Percentiles rank a stretch among this genome's conserved stretches.
phyloP scores from a whole-genome alignment of 495 filamentous ascomycete species.

The Hyphodiscus hymeniophilus region DNA sequence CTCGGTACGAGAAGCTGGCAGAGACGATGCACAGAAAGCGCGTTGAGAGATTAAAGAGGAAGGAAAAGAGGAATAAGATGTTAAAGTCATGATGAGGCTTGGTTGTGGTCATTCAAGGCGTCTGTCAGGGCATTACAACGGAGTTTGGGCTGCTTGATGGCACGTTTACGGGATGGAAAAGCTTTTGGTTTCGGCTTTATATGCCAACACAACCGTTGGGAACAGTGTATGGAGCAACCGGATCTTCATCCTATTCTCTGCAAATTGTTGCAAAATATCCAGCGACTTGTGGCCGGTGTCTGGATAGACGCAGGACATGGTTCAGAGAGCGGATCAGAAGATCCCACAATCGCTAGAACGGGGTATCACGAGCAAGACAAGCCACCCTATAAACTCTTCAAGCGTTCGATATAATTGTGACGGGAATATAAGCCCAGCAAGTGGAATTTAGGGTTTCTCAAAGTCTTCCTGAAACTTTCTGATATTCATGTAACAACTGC shows the following conservation, averaged over 20 bases:
- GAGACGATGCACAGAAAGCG: conserved; percentile 96
- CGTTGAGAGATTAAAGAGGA: conserved; percentile 83
- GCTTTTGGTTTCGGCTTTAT: neutral
- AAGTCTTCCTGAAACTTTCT: neutral
- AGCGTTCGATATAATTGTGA: too few species aligned
- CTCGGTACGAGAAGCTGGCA: conserved; percentile 87
- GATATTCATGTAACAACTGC: conserved; percentile 15
- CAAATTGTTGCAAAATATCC: too few species aligned
- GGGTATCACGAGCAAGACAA: too few species aligned
- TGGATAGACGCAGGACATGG: too few species aligned
- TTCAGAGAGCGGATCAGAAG: too few species aligned
- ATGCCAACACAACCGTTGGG: too few species aligned
- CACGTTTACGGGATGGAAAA: neutral
- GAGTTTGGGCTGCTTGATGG: neutral
- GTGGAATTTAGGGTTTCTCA: neutral
- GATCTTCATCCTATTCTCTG: too few species aligned
- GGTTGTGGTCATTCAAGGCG: neutral
- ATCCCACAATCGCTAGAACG: too few species aligned
- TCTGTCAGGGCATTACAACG: neutral
- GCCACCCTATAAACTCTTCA: too few species aligned
- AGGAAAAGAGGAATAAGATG: conserved; percentile 96
- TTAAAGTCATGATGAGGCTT: conserved; percentile 69
- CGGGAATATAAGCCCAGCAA: too few species aligned
- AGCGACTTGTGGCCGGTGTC: too few species aligned
- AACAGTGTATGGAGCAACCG: too few species aligned